A percentile compares a stretch with the other conserved stretches of the same genome.
Conservation (phyloP, 2,329 filamentous ascomycete species). For the Drechslera avenae region DNA sequence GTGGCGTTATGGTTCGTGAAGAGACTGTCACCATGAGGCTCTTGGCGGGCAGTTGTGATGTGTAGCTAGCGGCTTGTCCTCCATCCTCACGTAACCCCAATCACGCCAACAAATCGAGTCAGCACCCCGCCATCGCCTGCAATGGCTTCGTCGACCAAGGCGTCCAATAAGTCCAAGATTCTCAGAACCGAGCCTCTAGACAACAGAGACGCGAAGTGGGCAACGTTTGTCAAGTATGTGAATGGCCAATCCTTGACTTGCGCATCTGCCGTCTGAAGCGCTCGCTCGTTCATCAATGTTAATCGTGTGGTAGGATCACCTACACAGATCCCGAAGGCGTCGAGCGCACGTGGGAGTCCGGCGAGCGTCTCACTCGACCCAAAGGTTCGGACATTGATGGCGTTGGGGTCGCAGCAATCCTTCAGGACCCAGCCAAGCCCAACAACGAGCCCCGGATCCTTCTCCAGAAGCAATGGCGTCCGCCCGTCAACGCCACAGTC, state of each 20-base stretch:
- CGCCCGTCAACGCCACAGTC: conserved; percentile 63
- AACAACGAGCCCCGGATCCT: conserved; percentile 42
- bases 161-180: conserved; percentile 37
- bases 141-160: conserved; percentile 21
- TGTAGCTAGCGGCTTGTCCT: conserved; percentile 5
- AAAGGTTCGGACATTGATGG: conserved; percentile 68
- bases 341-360: conserved; percentile 71
- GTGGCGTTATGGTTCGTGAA: background rate
- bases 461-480: conserved; percentile 61
- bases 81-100: background rate
- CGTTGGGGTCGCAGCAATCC: conserved; percentile 73
- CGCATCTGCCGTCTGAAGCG: background rate
- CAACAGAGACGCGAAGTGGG: conserved; percentile 50
- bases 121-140: background rate
- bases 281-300: background rate
- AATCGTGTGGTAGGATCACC: conserved; percentile 39
- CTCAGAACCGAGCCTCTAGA: conserved; percentile 45
- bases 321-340: conserved; percentile 68
- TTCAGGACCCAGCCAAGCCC: conserved; percentile 49
- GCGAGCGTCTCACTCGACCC: conserved; percentile 71
- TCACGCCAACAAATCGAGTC: background rate
- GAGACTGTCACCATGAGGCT: background rate
- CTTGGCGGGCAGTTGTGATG: conserved; percentile 18
- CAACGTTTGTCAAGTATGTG: conserved; percentile 47
- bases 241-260: background rate